phyloP scores from a whole-genome alignment of 257 asterid species.

The Ilex asprella region DNA sequence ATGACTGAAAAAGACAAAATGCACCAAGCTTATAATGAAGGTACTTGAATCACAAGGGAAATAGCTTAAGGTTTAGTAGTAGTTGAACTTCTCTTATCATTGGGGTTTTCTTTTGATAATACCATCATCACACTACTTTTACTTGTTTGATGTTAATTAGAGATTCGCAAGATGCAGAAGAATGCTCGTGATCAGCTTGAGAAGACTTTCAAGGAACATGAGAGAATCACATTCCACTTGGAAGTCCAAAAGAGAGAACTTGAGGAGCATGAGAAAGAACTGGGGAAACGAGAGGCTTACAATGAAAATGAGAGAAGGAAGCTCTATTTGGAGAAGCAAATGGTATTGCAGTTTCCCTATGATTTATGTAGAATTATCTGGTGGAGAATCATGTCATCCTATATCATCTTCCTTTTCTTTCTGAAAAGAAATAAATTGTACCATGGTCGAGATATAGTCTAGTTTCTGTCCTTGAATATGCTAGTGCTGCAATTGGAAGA shows the following conservation, averaged over 20 bases:
- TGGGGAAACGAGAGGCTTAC: constrained; percentile 42
- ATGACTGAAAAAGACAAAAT: constrained; percentile 57
- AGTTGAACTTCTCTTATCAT: no score
- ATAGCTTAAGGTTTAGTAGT: not conserved
- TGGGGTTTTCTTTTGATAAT: no score
- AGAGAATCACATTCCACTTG: constrained; percentile 20
- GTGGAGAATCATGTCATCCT: no score
- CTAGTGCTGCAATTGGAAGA: not conserved
- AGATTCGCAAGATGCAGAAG: constrained; percentile 14
- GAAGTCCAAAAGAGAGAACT: constrained; percentile 26
- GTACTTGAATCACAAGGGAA: constrained; percentile 15
- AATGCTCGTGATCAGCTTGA: constrained; percentile 18
- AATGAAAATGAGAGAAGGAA: constrained; percentile 24
- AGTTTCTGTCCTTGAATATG: not conserved
- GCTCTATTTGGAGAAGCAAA: constrained; percentile 28
- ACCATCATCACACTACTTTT: no score
- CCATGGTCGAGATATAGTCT: no score
- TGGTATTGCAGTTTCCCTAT: constrained; percentile 17
- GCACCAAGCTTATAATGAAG: constrained; percentile 49
- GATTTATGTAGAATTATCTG: no score
- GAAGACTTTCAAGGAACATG: constrained; percentile 22
- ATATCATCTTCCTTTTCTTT: no score
- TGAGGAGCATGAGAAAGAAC: constrained; percentile 20
- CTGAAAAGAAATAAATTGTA: no score
- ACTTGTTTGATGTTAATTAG: constrained; percentile 8